These are phyloP conservation scores for Linum usitatissimum DNA, from an alignment of 345 rosid genomes.

Conservation along the genomic window DNA sequence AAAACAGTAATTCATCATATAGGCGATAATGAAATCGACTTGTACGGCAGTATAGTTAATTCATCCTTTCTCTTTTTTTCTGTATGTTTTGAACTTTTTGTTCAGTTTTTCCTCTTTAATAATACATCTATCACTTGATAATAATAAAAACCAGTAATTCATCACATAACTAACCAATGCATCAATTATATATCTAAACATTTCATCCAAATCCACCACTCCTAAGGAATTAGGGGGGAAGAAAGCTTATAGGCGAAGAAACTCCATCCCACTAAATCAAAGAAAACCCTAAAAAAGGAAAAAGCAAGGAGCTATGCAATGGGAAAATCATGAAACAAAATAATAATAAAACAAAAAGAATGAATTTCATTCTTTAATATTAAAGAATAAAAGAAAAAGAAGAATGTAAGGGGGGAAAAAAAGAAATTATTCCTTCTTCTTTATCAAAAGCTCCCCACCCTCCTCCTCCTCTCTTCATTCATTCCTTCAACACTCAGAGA, in stretches of 20 bases:
- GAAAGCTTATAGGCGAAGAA: slow-evolving; percentile 53
- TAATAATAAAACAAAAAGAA: not conserved
- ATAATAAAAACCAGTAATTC: too few species aligned
- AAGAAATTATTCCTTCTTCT: slow-evolving; percentile 20
- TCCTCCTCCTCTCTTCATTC: slow-evolving; percentile 26
- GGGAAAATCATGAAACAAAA: slow-evolving; percentile 15
- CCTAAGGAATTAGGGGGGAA: slow-evolving; percentile 4
- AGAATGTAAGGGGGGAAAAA: slow-evolving; percentile 4
- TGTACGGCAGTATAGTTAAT: too few species aligned
- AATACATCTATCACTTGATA: too few species aligned
- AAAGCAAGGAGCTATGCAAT: slow-evolving; percentile 16
- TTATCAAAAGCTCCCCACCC: slow-evolving; percentile 17
- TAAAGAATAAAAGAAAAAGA: not conserved
- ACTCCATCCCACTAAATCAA: slow-evolving; percentile 25
- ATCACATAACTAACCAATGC: too few species aligned
- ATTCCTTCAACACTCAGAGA: slow-evolving; percentile 17
- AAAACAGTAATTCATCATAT: too few species aligned
- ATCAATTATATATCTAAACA: too few species aligned
- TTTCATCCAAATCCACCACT: too few species aligned
- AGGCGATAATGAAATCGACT: too few species aligned
- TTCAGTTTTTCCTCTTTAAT: too few species aligned
- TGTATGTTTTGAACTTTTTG: too few species aligned
- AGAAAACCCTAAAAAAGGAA: slow-evolving; percentile 53
- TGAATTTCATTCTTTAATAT: not conserved
- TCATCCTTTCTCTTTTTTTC: too few species aligned